Evolutionary conservation across 768 basidiomycete species (phyloP).

Genomic region (Pisolithus sp.): DNA sequence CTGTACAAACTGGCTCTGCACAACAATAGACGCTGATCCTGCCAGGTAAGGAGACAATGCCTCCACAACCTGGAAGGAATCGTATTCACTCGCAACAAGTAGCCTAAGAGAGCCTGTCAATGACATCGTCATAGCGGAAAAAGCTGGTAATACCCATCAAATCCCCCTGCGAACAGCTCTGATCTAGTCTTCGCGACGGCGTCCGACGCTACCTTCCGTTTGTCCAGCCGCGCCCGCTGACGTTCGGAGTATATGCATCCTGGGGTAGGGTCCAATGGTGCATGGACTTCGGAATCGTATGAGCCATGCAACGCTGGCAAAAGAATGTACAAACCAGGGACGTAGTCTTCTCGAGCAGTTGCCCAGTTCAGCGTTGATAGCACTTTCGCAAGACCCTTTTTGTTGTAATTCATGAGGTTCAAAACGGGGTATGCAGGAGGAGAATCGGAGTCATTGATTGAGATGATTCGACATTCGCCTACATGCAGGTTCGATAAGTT

Average conservation of each 20-base stretch:
- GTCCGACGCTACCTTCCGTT: conserved; percentile 68
- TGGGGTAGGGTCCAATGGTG: conserved; percentile 51
- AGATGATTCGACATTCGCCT: conserved; percentile 79
- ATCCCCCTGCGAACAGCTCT: conserved; percentile 81
- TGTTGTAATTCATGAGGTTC: conserved; percentile 78
- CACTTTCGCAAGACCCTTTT: conserved; percentile 43
- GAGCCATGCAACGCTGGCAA: not conserved
- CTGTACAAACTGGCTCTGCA: conserved; percentile 79
- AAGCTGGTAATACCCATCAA: conserved; percentile 58
- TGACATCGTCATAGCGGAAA: conserved; percentile 1
- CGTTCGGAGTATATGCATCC: conserved; percentile 65
- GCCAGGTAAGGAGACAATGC: conserved; percentile 68
- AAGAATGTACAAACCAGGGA: conserved; percentile 42
- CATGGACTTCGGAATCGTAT: conserved; percentile 38
- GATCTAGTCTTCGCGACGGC: conserved; percentile 57
- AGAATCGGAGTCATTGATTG: conserved; percentile 84
- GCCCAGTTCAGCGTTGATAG: conserved; percentile 85
- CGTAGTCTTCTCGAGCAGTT: conserved; percentile 72
- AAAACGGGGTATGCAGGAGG: conserved; percentile 88
- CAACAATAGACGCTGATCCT: conserved; percentile 82
- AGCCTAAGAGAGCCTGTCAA: conserved; percentile 40
- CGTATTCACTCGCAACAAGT: conserved; percentile 77
- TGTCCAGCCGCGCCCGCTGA: conserved; percentile 64
- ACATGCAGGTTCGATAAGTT: conserved; percentile 2
- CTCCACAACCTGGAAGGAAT: conserved; percentile 75